These are phyloP conservation scores for Suillus decipiens DNA, from an alignment of 768 basidiomycete genomes.

Conservation along the genomic window DNA sequence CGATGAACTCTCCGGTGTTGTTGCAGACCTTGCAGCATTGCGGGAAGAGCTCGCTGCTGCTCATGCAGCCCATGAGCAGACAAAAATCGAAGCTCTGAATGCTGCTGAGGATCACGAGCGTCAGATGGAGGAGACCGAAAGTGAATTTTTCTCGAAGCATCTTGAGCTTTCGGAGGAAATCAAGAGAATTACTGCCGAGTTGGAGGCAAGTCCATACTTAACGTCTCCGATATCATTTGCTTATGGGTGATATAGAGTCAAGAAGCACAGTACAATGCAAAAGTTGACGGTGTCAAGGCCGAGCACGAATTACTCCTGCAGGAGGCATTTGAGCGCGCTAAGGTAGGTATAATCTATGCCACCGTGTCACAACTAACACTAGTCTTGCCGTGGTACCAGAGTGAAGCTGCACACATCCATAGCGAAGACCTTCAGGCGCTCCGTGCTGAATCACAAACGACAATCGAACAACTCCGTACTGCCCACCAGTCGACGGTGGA, in stretches of 20 bases:
- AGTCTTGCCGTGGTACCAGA: slow-evolving; percentile 37
- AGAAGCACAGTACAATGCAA: slow-evolving; percentile 66
- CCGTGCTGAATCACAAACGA: slow-evolving; percentile 62
- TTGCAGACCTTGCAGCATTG: slow-evolving; percentile 46
- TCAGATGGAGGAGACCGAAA: slow-evolving; percentile 55
- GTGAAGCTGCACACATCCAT: slow-evolving; percentile 71
- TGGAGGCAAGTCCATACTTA: slow-evolving; percentile 53
- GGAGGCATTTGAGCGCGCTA: slow-evolving; percentile 76
- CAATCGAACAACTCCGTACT: slow-evolving; percentile 67
- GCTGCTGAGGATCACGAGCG: slow-evolving; percentile 48
- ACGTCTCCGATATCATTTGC: slow-evolving; percentile 1
- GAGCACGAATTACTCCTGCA: slow-evolving; percentile 64
- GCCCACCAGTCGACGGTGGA: slow-evolving; percentile 64
- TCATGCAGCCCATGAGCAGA: slow-evolving; percentile 48
- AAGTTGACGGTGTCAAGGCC: slow-evolving; percentile 63
- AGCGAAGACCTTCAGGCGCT: slow-evolving; percentile 69
- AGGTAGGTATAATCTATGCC: slow-evolving; percentile 46
- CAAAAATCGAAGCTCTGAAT: slow-evolving; percentile 44
- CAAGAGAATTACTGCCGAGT: slow-evolving; percentile 54
- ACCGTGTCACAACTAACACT: not conserved
- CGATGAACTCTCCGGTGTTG: slow-evolving; percentile 45
- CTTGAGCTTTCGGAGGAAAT: slow-evolving; percentile 57
- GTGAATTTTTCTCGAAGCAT: slow-evolving; percentile 48
- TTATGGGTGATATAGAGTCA: slow-evolving; percentile 48
- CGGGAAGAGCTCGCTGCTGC: slow-evolving; percentile 49